A percentile compares a stretch with the other conserved stretches of the same genome.
Conservation (phyloP, 2,329 filamentous ascomycete genomes). For the Botryotinia calthae region DNA sequence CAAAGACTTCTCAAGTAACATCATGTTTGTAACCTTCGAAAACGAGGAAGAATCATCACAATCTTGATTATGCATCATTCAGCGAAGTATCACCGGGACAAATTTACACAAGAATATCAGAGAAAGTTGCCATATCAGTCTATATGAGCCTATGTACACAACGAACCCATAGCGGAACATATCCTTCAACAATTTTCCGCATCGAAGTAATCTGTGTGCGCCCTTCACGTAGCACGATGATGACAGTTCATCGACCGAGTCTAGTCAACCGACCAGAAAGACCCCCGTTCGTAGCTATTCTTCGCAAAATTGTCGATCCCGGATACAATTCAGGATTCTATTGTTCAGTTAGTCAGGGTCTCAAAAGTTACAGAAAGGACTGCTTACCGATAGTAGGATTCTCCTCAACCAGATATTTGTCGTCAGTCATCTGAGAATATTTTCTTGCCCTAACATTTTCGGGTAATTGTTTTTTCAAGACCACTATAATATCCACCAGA, state of each 20-base stretch:
- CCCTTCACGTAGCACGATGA: background rate
- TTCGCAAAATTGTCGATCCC: background rate
- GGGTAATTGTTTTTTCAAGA: background rate
- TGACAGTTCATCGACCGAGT: background rate
- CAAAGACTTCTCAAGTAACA: background rate
- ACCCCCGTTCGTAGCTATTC: background rate
- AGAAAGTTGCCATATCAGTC: background rate
- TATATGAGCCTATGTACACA: background rate
- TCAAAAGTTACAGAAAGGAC: background rate
- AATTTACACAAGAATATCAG: background rate
- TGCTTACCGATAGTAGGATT: background rate
- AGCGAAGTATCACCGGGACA: background rate
- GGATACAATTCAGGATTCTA: background rate
- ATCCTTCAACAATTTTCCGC: background rate
- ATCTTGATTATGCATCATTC: background rate
- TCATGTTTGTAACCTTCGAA: background rate
- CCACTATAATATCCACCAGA: background rate
- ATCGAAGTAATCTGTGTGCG: background rate
- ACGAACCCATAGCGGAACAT: background rate
- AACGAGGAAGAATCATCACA: background rate
- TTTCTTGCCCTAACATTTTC: background rate
- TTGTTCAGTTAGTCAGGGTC: background rate
- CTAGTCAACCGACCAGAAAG: background rate
- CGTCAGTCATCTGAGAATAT: background rate
- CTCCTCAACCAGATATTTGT: background rate